Evolutionary conservation across 2,329 filamentous ascomycete species (phyloP).

Genomic region (Sphaceloma murrayae): DNA sequence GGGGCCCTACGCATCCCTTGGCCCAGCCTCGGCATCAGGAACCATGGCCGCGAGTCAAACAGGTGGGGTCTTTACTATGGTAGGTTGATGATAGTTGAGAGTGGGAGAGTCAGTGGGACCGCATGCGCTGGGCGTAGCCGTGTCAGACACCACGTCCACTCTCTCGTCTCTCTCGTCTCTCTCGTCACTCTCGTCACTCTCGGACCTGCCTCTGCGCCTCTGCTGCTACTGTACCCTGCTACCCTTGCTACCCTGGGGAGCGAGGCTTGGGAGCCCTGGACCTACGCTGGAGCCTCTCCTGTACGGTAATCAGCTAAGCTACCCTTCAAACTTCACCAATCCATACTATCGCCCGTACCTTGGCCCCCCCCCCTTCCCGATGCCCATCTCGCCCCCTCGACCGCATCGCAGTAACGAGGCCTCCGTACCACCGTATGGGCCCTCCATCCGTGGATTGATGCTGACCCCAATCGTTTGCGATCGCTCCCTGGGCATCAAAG

Average conservation of each 20-base stretch:
- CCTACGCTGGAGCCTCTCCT: too few species aligned
- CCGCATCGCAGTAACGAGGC: slow-evolving; percentile 5
- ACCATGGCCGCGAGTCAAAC: not conserved
- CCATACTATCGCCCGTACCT: not conserved
- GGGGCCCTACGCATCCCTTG: slow-evolving; percentile 2
- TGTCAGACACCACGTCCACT: slow-evolving; percentile 12
- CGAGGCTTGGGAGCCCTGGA: too few species aligned
- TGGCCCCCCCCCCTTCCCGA: too few species aligned
- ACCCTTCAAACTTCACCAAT: not conserved
- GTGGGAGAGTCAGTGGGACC: slow-evolving; percentile 14
- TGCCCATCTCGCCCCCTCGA: slow-evolving; percentile 8
- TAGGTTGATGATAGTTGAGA: not conserved
- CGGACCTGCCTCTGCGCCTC: too few species aligned
- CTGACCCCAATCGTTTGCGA: too few species aligned
- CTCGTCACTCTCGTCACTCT: too few species aligned
- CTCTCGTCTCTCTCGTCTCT: too few species aligned
- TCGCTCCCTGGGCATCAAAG: not conserved
- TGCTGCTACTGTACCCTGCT: too few species aligned
- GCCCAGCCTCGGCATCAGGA: slow-evolving; percentile 9
- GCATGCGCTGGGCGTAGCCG: slow-evolving; percentile 2
- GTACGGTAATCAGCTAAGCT: too few species aligned
- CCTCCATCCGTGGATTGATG: too few species aligned
- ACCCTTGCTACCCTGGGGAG: too few species aligned
- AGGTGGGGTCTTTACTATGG: not conserved
- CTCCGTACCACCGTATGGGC: too few species aligned